Percentiles rank a stretch among this genome's conserved stretches.
Evolutionary conservation across 148 eudicot genomes (phyloP).

Genomic region (Pharnaceum exiguum): DNA sequence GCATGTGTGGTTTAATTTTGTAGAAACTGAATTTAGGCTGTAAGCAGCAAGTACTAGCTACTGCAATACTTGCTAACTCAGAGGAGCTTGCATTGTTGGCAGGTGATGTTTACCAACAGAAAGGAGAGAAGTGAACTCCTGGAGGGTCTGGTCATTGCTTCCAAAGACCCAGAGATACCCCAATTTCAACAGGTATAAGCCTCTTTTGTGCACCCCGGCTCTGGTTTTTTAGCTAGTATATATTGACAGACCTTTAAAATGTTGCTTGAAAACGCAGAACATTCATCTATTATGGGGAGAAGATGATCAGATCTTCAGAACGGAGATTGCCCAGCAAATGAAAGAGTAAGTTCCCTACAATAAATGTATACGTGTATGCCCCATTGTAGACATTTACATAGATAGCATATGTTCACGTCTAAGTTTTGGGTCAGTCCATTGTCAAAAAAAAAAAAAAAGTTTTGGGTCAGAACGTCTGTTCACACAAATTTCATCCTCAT

Average conservation of each 20-base stretch:
- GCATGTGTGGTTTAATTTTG: slow-evolving; percentile 1
- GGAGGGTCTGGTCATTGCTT: slow-evolving; percentile 69
- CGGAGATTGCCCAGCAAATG: slow-evolving; percentile 76
- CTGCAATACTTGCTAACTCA: not conserved
- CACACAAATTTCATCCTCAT: no score
- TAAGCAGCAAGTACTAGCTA: not conserved
- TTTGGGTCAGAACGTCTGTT: no score
- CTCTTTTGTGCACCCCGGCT: not conserved
- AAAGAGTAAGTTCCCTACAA: slow-evolving; percentile 53
- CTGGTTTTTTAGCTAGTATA: not conserved
- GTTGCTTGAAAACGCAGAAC: slow-evolving; percentile 28
- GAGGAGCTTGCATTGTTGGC: slow-evolving; percentile 2
- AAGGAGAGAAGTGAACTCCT: slow-evolving; percentile 88
- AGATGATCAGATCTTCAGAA: slow-evolving; percentile 74
- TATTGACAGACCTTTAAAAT: not conserved
- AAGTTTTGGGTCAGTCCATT: no score
- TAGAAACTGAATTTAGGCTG: not conserved
- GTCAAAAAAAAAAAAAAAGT: no score
- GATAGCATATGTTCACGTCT: no score
- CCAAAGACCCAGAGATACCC: slow-evolving; percentile 57
- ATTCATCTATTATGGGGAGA: slow-evolving; percentile 97
- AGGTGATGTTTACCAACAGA: slow-evolving; percentile 94
- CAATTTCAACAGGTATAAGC: slow-evolving; percentile 56
- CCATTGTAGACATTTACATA: no score
- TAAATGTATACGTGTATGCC: not conserved